Evolutionary conservation across 2,329 filamentous ascomycete species (phyloP), one percentile per base, ranked within the genome.

Genomic region (Fusarium sp.): DNA sequence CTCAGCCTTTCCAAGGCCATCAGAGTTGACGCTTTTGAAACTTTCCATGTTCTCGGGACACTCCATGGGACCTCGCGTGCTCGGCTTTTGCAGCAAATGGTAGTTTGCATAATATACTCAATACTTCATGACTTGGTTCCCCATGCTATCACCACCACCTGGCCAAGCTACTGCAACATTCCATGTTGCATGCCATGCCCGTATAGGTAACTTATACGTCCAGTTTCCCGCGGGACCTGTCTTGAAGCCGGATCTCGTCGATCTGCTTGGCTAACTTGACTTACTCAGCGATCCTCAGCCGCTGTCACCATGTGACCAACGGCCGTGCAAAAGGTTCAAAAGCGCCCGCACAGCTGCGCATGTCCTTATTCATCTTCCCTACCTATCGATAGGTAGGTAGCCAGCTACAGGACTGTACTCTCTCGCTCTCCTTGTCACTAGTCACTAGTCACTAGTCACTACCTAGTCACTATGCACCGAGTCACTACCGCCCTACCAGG

Each of bases 341-440:
- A 59, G 37, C 56, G 56, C 56, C 56, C 56, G 56, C 56, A 59
- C 32, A 53, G 42, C 55, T 59, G 56, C 56, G 60, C 56, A 60
- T 32, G 21, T 37, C 55, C 56, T 60, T 7, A 59, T 54, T 37
- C 48, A 60, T 54, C 48, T 27, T 21, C 61, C 32, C 38, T 41
- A 13, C 27, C 25, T 9, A n/a, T n/a, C n/a, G n/a, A n/a, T n/a
- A n/a, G n/a, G n/a, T n/a, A 27, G 25, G 25, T 27, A 19, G 19
- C 4, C 19, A 19, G 19, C 19, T 19, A 19, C 19, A 19, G 19
- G 19, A 19, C 19, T 19, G 19, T 19, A 19, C 19, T 4, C 19
- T 19, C 19, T 19, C 19, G 4, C 19, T 19, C 19, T 19, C 19
- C 19, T 19, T 19, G 19, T 19, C 19, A 19, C 19, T 19, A 19